Conservation (phyloP, 2,329 filamentous ascomycete genomes). For the Colletotrichum tropicale region DNA sequence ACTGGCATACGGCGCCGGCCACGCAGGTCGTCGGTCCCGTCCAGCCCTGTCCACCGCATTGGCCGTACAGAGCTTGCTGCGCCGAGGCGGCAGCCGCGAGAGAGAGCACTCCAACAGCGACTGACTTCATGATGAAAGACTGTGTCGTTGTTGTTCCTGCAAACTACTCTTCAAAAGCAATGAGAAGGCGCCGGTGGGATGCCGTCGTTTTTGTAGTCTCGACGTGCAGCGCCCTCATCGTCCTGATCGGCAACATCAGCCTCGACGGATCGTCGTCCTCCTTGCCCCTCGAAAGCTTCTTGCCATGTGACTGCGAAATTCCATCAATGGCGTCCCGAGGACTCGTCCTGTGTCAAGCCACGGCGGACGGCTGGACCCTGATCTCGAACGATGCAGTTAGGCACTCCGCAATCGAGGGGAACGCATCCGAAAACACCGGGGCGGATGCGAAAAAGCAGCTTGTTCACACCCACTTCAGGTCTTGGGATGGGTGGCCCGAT, state of each 20-base stretch:
- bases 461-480: background rate
- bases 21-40: slow-evolving; percentile 47
- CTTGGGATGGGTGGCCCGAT: background rate
- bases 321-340: slow-evolving; percentile 12
- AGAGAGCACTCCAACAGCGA: background rate
- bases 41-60: slow-evolving; percentile 49
- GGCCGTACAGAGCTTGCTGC: slow-evolving; percentile 28
- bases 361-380: background rate
- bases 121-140: slow-evolving; percentile 10
- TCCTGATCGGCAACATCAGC: background rate
- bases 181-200: background rate
- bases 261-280: slow-evolving; percentile 7
- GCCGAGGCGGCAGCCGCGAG: slow-evolving; percentile 17
- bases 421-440: background rate
- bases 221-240: too few relatives aligned
- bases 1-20: slow-evolving; percentile 40
- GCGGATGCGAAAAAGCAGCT: background rate
- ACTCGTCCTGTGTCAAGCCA: background rate
- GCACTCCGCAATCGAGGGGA: background rate
- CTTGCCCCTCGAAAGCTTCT: background rate
- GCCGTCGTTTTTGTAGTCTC: background rate
- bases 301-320: background rate
- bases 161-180: background rate
- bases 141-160: background rate
- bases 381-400: background rate